Evolutionary conservation across 2,329 filamentous ascomycete genomes (phyloP).

Genomic region (Ophiostoma triangulosporum): DNA sequence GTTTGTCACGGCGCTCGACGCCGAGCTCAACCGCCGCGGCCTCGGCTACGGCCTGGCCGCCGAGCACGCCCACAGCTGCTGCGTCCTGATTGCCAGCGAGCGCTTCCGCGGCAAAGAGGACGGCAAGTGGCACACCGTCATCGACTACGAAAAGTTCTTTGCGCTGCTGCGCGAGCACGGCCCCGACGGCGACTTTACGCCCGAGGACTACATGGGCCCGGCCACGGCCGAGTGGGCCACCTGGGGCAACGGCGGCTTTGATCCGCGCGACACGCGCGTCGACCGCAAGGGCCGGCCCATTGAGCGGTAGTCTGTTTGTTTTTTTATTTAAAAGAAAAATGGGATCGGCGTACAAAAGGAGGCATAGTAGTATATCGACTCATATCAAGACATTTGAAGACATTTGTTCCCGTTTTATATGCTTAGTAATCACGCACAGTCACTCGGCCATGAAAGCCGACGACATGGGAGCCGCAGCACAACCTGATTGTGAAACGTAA

Average conservation of each 20-base stretch:
- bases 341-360: too few relatives aligned
- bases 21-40: constrained; percentile 53
- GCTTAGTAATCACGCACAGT: too few relatives aligned
- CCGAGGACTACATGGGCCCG: constrained; percentile 80
- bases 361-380: too few relatives aligned
- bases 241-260: constrained; percentile 90
- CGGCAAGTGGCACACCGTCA: constrained; percentile 79
- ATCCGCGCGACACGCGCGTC: constrained; percentile 77
- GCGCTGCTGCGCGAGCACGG: constrained; percentile 59
- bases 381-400: too few relatives aligned
- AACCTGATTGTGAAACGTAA: neutral
- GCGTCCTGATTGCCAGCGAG: constrained; percentile 70
- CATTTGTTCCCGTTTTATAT: too few relatives aligned
- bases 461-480: too few relatives aligned
- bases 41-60: constrained; percentile 82
- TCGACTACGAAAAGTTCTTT: constrained; percentile 86
- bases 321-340: too few relatives aligned
- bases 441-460: too few relatives aligned
- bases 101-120: constrained; percentile 69
- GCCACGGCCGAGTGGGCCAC: constrained; percentile 86
- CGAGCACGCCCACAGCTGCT: constrained; percentile 92
- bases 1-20: constrained; percentile 66
- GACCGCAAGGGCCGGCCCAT: constrained; percentile 69
- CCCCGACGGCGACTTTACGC: constrained; percentile 56
- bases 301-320: constrained; percentile 18